Percentiles rank a stretch among this genome's conserved stretches.
These are phyloP conservation scores for Rhynchospora tenuis DNA, from an alignment of 176 grass and related monocot genomes.

Conservation along the genomic window DNA sequence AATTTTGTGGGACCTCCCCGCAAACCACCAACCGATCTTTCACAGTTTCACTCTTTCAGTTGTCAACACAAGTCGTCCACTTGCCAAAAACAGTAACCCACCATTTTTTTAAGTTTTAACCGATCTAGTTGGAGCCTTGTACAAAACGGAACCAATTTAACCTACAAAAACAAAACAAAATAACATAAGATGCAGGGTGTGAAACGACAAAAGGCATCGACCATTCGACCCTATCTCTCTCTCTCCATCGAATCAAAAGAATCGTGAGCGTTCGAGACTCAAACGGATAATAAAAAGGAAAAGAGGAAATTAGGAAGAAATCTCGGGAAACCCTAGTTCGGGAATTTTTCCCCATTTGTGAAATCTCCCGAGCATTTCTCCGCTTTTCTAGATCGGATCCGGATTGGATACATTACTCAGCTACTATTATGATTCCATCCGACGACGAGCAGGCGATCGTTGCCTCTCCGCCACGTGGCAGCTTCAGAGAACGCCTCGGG, in stretches of 20 bases:
- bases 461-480: conserved; percentile 41
- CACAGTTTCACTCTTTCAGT: background rate
- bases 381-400: background rate
- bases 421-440: conserved; percentile 17
- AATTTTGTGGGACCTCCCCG: background rate
- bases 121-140: background rate
- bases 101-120: background rate
- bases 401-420: conserved; percentile 1
- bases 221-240: background rate
- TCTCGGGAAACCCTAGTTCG: conserved; percentile 33
- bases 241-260: background rate
- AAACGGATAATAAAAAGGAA: background rate
- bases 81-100: background rate
- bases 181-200: background rate
- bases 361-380: conserved; percentile 15
- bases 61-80: background rate
- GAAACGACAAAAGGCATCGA: background rate
- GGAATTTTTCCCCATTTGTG: conserved; percentile 23
- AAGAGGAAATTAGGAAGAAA: background rate
- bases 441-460: conserved; percentile 28
- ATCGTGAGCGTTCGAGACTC: background rate
- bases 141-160: too few relatives aligned
- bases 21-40: background rate
- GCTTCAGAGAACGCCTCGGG: conserved; percentile 28
- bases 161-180: too few relatives aligned